Evolutionary conservation across 106 monocot genomes (phyloP), one percentile per base, ranked within the genome.

Genomic region (Dendrobium officinale): DNA sequence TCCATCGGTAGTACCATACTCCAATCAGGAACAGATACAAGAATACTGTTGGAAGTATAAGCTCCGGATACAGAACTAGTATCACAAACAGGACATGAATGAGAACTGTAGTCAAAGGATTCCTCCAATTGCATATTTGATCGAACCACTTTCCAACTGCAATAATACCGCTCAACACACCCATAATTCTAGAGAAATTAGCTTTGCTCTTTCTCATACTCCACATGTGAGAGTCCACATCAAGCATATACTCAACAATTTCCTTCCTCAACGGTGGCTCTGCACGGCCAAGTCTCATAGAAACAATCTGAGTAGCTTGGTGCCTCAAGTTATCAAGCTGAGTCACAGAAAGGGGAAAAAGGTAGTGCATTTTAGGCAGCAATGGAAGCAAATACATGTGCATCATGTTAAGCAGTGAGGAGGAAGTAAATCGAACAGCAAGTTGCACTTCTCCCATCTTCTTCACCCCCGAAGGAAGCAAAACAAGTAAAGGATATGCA

Each of bases 171-270:
- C 85, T 82, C 20, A 93, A 75, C 47, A 88, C 82, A 2, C 85
- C 72, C 87, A 90, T 87, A 68, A 93, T 83, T 20, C 93, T 83
- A 47, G 85, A 93, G 76, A 93, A 93, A 80, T 91, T 90, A n/a
- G 90, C 93, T 81, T 90, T 93, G 87, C 93, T 90, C 75, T 90
- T 80, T 72, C 93, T 80, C 93, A 93, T 93, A 87, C 93, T 93
- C 93, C 93, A 93, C 87, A 88, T 85, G 80, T 90, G 90, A 47
- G 88, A 83, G 73, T 90, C 86, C 41, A 77, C 88, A 22, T 93
- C 93, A 13, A 90, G 88, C 88, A 93, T 88, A 77, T 90, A 87
- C 85, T 93, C 93, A 16, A 93, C 88, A 73, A 88, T 86, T 74
- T 93, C 93, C 78, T 86, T 84, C 43, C 90, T 79, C 79, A 93